phyloP scores from a whole-genome alignment of 345 rosid species.

The Eucalyptus lansdowneana region DNA sequence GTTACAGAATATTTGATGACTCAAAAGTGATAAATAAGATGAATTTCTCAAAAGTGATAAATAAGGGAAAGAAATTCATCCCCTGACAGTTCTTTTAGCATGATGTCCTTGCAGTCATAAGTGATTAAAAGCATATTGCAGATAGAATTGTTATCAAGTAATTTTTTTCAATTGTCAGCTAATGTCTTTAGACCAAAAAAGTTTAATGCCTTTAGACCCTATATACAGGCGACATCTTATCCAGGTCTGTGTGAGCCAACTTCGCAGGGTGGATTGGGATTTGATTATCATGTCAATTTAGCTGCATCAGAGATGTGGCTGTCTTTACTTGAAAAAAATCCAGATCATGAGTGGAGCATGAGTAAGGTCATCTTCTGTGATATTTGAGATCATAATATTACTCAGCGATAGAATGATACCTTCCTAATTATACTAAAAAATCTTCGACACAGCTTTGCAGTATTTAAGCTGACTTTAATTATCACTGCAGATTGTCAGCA shows the following conservation, averaged over 20 bases:
- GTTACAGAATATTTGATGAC: neutral
- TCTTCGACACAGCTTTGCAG: neutral
- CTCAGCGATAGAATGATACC: neutral
- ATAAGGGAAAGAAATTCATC: neutral
- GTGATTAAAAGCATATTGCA: neutral
- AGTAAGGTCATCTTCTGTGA: conserved; percentile 46
- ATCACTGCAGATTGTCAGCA: conserved; percentile 56
- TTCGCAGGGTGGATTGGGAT: conserved; percentile 92
- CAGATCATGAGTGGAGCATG: conserved; percentile 89
- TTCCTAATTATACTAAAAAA: neutral
- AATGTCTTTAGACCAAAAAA: neutral
- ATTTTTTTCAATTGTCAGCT: neutral
- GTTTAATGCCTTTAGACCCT: neutral
- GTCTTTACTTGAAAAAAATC: conserved; percentile 55
- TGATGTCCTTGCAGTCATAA: neutral
- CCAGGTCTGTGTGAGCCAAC: conserved; percentile 92
- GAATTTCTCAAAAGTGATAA: neutral
- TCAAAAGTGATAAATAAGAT: neutral
- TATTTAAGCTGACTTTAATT: neutral
- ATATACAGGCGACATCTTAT: conserved; percentile 60
- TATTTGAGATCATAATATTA: neutral
- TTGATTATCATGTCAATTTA: conserved; percentile 79
- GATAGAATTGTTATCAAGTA: neutral
- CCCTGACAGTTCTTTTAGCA: neutral
- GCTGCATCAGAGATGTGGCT: conserved; percentile 93